Evolutionary conservation across 805 yeast species (phyloP), one percentile per base, ranked within the genome.

Genomic region (Yarrowia sp.): DNA sequence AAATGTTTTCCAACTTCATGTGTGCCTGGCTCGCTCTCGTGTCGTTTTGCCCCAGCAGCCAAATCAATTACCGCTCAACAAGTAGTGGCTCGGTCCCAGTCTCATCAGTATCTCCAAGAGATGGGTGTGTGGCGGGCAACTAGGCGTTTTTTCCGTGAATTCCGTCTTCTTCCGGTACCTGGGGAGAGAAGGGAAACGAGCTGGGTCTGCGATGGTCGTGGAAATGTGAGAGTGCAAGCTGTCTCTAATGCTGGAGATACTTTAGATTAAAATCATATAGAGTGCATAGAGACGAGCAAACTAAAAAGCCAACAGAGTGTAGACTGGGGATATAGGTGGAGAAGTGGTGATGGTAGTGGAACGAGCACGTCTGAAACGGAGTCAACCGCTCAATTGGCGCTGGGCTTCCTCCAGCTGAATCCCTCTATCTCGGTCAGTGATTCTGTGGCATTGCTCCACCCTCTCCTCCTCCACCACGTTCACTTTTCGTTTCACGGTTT

Each of bases 1-100:
- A 56, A 56, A 56, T 56, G 49, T 56, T 33, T 56, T 56, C 64
- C 64, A 56, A 33, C 64, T 56, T 56, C 64, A 56, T 56, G 64
- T 42, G 63, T 56, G 63, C 17, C 49, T 56, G 49, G 60, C 60
- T 56, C 60, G 42, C 60, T 42, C 60, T 56, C 49, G 47, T 56
- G 50, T 42, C 49, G 64, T 47, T 7, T 40, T 30, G 49, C 64
- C 64, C 64, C 64, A 43, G 64, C 64, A 56, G 64, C 64, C 64
- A 13, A 24, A 33, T 56, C 64, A 14, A 56, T n/a, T 56, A 42
- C 64, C 64, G 64, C 64, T 56, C 64, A n/a, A 20, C 50, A 20
- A 15, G 47, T 56, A 33, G 64, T 56, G 64, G 64, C 49, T 38
- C 30, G 17, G 5, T 30, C 17, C 64, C 64, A 33, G 64, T 42